Evolutionary conservation across 2,329 filamentous ascomycete species (phyloP).

Genomic region (Penicillium capsulatum): DNA sequence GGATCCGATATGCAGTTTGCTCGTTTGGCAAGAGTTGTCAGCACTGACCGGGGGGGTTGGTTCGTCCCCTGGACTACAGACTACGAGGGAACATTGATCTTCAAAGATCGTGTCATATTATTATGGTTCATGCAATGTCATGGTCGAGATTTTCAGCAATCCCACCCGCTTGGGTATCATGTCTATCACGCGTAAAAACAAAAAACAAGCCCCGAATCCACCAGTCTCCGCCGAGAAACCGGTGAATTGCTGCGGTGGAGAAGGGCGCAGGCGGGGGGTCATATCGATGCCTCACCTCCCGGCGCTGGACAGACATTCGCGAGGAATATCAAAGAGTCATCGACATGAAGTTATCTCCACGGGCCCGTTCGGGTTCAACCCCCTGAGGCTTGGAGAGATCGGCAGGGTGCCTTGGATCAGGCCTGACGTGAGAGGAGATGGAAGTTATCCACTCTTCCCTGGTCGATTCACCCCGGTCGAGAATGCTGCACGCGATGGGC

Average conservation of each 20-base stretch:
- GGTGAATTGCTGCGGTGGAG: neutral
- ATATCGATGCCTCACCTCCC: constrained; percentile 9
- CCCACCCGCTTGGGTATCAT: neutral
- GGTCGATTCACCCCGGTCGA: constrained; percentile 32
- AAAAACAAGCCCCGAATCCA: too few relatives aligned
- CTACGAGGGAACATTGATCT: too few relatives aligned
- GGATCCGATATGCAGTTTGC: constrained; percentile 26
- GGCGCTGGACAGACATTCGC: too few relatives aligned
- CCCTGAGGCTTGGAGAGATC: neutral
- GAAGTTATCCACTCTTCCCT: too few relatives aligned
- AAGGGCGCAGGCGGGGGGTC: constrained; percentile 2
- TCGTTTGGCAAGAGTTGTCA: constrained; percentile 6
- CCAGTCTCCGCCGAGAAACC: too few relatives aligned
- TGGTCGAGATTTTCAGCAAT: neutral
- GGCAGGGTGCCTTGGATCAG: too few relatives aligned
- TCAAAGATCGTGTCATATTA: too few relatives aligned
- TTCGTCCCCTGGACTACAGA: neutral
- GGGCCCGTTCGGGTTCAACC: neutral
- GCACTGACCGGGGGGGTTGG: constrained; percentile 2
- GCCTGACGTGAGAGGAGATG: too few relatives aligned
- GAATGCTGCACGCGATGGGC: constrained; percentile 20
- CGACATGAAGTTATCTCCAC: too few relatives aligned
- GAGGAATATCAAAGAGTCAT: too few relatives aligned
- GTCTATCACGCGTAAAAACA: too few relatives aligned
- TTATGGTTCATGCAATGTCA: neutral